Evolutionary conservation across 1,284 basidiomycete genomes (phyloP).

Genomic region (Tetrapyrgos nigripes): DNA sequence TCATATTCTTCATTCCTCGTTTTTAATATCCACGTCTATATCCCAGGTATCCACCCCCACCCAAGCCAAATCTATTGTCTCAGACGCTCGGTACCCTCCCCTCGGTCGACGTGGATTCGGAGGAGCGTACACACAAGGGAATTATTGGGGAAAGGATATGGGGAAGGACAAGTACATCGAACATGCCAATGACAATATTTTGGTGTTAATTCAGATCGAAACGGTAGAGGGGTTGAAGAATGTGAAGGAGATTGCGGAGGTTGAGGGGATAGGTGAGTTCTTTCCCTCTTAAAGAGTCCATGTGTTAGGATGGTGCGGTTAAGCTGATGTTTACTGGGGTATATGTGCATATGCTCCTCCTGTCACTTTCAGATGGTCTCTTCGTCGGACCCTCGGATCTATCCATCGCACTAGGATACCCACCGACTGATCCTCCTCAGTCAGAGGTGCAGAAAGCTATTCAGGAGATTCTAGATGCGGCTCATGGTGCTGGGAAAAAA

Average conservation of each 20-base stretch:
- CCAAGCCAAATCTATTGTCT: conserved; percentile 59
- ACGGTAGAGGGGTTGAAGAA: conserved; percentile 64
- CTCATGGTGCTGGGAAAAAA: conserved; percentile 68
- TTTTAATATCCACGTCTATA: conserved; percentile 30
- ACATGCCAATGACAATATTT: conserved; percentile 58
- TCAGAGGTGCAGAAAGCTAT: conserved; percentile 66
- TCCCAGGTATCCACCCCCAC: conserved; percentile 57
- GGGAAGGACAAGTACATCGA: conserved; percentile 55
- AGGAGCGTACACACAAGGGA: conserved; percentile 59
- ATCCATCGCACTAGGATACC: conserved; percentile 62
- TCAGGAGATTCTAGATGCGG: conserved; percentile 56
- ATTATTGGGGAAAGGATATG: conserved; percentile 50
- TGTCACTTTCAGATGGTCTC: conserved; percentile 39
- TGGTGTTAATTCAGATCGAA: conserved; percentile 74
- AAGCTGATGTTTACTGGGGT: no score
- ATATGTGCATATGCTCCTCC: no score
- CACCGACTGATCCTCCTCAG: conserved; percentile 59
- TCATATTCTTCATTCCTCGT: not conserved
- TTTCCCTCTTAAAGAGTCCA: no score
- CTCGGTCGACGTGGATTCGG: conserved; percentile 66
- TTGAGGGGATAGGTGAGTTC: conserved; percentile 68
- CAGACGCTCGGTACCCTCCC: conserved; percentile 63
- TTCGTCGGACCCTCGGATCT: conserved; percentile 77
- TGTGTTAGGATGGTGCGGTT: no score
- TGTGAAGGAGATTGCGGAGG: conserved; percentile 63